Base-by-base conservation (phyloP, 768 basidiomycete genomes). In the Trametes cingulata region DNA sequence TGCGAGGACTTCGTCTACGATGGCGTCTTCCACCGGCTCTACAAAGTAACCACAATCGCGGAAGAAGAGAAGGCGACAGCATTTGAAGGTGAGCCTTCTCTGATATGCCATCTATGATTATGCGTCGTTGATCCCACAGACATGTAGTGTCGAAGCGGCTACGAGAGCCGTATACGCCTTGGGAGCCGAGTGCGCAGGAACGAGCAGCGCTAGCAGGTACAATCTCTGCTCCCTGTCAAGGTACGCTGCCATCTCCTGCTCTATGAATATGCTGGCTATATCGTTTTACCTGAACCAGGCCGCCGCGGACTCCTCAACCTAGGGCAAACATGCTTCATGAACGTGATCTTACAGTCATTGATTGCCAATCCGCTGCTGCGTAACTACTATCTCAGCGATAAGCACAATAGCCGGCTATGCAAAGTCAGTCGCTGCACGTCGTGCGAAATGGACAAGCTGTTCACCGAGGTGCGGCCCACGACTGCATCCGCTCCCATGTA, bases 251-350 rank as follows among this genome's bases (percentile, higher is more conserved):
- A 27, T 9, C 37, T 40, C 48, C 24, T 29, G 53, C 27, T 22
- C 33, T 29, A 47, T 29, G 9, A 42, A 15, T 5, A 15, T 20
- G 35, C 58, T 57, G 24, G 66, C 42, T 24, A 17, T 52, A 42
- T n/a, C 41, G 5, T 27, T 12, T 54, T 12, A 27, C 12, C 39
- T 6, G 4, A 39, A 17, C 19, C 24, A 92, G 92, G 87, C 52
- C 85, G 91, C n/a, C 80, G 91, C 58, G 93, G 94, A 0, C 78
- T 96, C 3, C 75, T 93, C 42, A 95, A 96, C 72, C 83, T 96
- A 0, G 93, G 93, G 1, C 88, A 94, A 71, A 98, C 95, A 0
- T 98, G 96, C 69, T 98, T 94, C 76, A 81, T 98, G 66, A 96
- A 93, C 64, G 93, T 89, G 52, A 86, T 97, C 20, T 80, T 98